Evolutionary conservation across 106 monocot species (phyloP), one percentile per base, ranked within the genome.

Genomic region (Iris macrosiphon): DNA sequence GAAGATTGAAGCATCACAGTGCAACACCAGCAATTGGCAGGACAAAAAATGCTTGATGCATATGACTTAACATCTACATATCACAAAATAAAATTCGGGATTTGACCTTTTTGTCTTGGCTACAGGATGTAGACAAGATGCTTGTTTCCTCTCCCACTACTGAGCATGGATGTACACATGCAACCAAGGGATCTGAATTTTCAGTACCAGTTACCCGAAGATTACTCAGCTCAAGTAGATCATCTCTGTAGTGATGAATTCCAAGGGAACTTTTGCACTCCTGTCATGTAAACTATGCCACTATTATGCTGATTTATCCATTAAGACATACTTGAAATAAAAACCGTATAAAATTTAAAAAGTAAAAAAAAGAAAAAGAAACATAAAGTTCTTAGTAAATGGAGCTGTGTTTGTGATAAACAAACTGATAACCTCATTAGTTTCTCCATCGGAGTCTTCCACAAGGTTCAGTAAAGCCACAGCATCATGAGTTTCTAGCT

Each of bases 21-120:
- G 28, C 19, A 45, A 45, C 3, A 45, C 18, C 45, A 15, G 12
- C 11, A 12, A 26, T 27, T 12, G 28, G 3, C 3, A 27, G 14
- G 15, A 29, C 7, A 51, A 6, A 4, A 31, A 16, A 4, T 51
- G 48, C 5, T 51, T 27, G n/a, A 35, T 10, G 4, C 34, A 6
- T 35, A 35, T 35, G 4, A 12, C n/a, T n/a, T 29, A 30, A 13
- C 6, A 31, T 3, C 4, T 30, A 1, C 19, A 7, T 19, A 54
- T 32, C 9, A 28, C 18, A n/a, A 43, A 42, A 10, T 47, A 17
- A 48, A 4, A 10, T 24, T n/a, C 15, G 25, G 45, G 12, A 24
- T 35, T 48, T 37, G 12, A 62, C 62, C 62, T 62, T 49, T 62
- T 48, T n/a, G n/a, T n/a, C n/a, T n/a, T n/a, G n/a, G 34, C 48